These are phyloP conservation scores for Rubroboletus satanas DNA, from an alignment of 768 basidiomycete genomes.

Conservation along the genomic window DNA sequence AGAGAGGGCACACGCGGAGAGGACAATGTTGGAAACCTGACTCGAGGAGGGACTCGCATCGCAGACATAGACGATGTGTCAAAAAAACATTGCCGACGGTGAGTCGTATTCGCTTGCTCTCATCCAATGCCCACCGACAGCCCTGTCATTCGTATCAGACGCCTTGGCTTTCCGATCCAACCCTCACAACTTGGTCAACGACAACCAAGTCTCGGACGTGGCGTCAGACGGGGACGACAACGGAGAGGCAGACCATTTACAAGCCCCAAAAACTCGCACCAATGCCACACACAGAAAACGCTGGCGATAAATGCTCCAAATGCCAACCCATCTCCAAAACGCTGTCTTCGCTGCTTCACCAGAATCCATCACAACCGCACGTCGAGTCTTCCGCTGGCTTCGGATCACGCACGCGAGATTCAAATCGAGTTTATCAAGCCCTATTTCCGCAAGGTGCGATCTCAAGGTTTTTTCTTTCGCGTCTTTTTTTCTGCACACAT, in stretches of 20 bases:
- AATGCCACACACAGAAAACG: slow-evolving; percentile 72
- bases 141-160: slow-evolving; percentile 45
- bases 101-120: slow-evolving; percentile 12
- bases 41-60: slow-evolving; percentile 36
- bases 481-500: too few relatives aligned
- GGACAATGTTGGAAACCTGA: slow-evolving; percentile 19
- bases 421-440: slow-evolving; percentile 55
- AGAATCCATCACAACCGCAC: slow-evolving; percentile 60
- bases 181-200: slow-evolving; percentile 62
- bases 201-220: slow-evolving; percentile 32
- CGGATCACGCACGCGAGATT: slow-evolving; percentile 73
- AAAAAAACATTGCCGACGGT: slow-evolving; percentile 56
- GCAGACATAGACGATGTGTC: slow-evolving; percentile 67
- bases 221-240: slow-evolving; percentile 28
- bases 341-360: slow-evolving; percentile 49
- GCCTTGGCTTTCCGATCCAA: slow-evolving; percentile 92
- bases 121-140: neutral
- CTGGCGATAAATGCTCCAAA: slow-evolving; percentile 42
- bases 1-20: neutral
- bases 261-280: slow-evolving; percentile 87
- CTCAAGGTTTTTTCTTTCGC: too few relatives aligned
- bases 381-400: slow-evolving; percentile 60
- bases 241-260: slow-evolving; percentile 46
- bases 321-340: slow-evolving; percentile 63
- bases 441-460: slow-evolving; percentile 54